A percentile compares a stretch with the other conserved stretches of the same genome.
phyloP scores from a whole-genome alignment of 306 rosid species.

The Dalbergia oliveri region DNA sequence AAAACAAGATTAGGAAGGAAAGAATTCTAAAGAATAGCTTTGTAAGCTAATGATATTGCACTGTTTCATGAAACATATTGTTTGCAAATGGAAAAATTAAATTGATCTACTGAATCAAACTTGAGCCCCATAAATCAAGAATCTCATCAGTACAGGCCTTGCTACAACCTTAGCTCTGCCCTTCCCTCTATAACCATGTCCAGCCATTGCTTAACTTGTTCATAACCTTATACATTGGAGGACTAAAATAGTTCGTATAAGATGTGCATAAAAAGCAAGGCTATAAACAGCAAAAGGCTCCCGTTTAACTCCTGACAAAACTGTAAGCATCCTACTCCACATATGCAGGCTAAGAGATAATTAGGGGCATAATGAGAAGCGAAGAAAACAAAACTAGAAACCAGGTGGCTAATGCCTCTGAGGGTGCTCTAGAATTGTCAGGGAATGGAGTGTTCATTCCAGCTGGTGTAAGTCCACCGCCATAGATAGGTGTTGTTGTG shows the following conservation, averaged over 20 bases:
- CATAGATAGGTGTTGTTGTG: constrained; percentile 53
- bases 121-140: constrained; percentile 48
- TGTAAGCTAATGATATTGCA: constrained; percentile 37
- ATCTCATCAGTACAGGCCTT: constrained; percentile 34
- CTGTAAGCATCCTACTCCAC: constrained; percentile 60
- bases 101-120: constrained; percentile 50
- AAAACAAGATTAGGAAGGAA: background rate
- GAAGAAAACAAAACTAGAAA: constrained; percentile 39
- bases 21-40: background rate
- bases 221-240: constrained; percentile 46
- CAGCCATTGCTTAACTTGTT: constrained; percentile 48
- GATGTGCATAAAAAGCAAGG: constrained; percentile 36
- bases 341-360: constrained; percentile 40
- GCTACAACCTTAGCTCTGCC: constrained; percentile 52
- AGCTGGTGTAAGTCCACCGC: constrained; percentile 53
- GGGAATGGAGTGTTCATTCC: constrained; percentile 57
- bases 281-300: constrained; percentile 50
- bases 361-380: constrained; percentile 39
- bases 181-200: constrained; percentile 35
- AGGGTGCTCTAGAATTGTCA: constrained; percentile 57
- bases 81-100: constrained; percentile 20
- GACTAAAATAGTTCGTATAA: constrained; percentile 26
- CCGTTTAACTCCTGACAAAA: constrained; percentile 72
- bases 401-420: constrained; percentile 31
- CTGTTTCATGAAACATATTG: constrained; percentile 16